phyloP scores from a whole-genome alignment of 2,329 filamentous ascomycete species.

The Venturia aucupariae region DNA sequence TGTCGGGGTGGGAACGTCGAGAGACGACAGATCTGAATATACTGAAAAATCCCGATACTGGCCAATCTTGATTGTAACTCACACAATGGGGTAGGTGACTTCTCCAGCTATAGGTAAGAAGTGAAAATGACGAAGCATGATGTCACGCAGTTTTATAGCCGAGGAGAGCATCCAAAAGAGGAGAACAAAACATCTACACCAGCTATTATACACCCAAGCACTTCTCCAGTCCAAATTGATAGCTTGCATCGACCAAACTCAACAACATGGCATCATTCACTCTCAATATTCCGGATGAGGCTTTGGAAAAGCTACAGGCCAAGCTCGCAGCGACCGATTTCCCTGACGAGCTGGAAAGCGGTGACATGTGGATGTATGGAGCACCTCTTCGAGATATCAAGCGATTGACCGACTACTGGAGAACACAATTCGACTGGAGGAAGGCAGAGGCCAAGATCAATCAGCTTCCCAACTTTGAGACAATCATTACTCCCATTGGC shows the following conservation, averaged over 20 bases:
- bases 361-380: constrained; percentile 48
- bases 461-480: constrained; percentile 40
- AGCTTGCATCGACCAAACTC: no score
- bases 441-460: constrained; percentile 51
- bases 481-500: constrained; percentile 44
- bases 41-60: no score
- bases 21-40: no score
- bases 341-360: constrained; percentile 43
- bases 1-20: no score
- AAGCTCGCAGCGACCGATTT: constrained; percentile 47
- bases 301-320: constrained; percentile 44
- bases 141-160: background rate
- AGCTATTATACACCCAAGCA: no score
- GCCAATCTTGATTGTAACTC: no score
- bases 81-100: no score
- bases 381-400: constrained; percentile 51
- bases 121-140: background rate
- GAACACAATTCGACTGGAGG: constrained; percentile 51
- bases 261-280: constrained; percentile 31
- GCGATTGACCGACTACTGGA: constrained; percentile 50
- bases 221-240: no score
- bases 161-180: background rate
- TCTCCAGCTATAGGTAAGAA: no score
- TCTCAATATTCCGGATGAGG: constrained; percentile 43
- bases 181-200: background rate